Evolutionary conservation across 2,329 filamentous ascomycete genomes (phyloP).

Genomic region (Rhinocladiella similis): DNA sequence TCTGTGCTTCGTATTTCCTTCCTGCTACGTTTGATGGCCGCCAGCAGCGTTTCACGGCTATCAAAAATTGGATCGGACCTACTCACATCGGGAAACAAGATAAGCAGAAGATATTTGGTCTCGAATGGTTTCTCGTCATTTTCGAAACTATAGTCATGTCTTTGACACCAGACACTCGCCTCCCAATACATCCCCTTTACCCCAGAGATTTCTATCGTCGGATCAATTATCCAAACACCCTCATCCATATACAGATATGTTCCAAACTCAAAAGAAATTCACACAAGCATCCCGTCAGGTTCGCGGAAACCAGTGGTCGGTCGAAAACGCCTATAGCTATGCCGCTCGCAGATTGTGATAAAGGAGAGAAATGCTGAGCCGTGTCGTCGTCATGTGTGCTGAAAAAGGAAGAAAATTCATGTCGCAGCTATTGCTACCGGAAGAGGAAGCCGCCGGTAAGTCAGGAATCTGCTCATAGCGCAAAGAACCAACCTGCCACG

Average conservation of each 20-base stretch:
- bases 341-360: slow-evolving; percentile 21
- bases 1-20: neutral
- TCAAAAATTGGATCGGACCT: neutral
- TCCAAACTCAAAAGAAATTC: neutral
- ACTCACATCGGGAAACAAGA: neutral
- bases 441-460: neutral
- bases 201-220: neutral
- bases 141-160: neutral
- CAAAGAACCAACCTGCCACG: slow-evolving; percentile 15
- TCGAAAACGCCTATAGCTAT: slow-evolving; percentile 24
- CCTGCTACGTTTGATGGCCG: neutral
- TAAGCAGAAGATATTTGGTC: neutral
- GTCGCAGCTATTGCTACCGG: too few relatives aligned
- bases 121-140: too few relatives aligned
- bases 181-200: neutral
- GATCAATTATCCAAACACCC: neutral
- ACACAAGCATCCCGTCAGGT: neutral
- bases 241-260: slow-evolving; percentile 14
- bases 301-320: neutral
- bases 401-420: neutral
- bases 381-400: slow-evolving; percentile 24
- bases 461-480: slow-evolving; percentile 10
- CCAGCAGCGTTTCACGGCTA: neutral
- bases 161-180: neutral
- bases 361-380: slow-evolving; percentile 28